Evolutionary conservation across 2,329 filamentous ascomycete genomes (phyloP).

Genomic region (Akanthomyces dipterigenus): DNA sequence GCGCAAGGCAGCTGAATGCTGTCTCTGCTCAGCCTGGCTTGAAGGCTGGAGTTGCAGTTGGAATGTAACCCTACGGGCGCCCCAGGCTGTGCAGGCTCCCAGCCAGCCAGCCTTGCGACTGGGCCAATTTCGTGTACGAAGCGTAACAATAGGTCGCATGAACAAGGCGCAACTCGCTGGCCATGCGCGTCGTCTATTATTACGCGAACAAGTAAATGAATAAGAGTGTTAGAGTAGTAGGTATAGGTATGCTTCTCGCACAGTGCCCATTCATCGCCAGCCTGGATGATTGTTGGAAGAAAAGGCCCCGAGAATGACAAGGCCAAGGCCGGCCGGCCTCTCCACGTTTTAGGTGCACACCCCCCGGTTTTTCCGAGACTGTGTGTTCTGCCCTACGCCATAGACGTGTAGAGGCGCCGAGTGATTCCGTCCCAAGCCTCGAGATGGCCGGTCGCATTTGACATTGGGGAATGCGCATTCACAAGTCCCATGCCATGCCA

Average conservation of each 20-base stretch:
- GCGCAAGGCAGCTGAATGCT: conserved; percentile 7
- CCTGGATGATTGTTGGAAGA: no score
- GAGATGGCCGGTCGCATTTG: neutral
- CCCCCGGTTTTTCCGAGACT: neutral
- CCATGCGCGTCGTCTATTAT: neutral
- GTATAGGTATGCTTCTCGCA: no score
- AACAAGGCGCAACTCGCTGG: no score
- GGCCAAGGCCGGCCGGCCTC: neutral
- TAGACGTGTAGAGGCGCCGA: neutral
- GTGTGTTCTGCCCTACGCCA: neutral
- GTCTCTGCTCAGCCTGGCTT: conserved; percentile 8
- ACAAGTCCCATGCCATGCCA: neutral
- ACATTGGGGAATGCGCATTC: neutral
- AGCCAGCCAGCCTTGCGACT: neutral
- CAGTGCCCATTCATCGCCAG: no score
- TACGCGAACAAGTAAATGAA: neutral
- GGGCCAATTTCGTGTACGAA: neutral
- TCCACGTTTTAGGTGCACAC: neutral
- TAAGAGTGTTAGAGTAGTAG: neutral
- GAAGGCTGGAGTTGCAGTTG: neutral
- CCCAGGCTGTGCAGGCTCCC: neutral
- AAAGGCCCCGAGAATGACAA: neutral
- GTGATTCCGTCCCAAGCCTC: neutral
- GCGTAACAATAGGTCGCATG: neutral
- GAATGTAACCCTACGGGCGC: neutral